phyloP scores from a whole-genome alignment of 805 yeast species.

The Candida tammaniensis region DNA sequence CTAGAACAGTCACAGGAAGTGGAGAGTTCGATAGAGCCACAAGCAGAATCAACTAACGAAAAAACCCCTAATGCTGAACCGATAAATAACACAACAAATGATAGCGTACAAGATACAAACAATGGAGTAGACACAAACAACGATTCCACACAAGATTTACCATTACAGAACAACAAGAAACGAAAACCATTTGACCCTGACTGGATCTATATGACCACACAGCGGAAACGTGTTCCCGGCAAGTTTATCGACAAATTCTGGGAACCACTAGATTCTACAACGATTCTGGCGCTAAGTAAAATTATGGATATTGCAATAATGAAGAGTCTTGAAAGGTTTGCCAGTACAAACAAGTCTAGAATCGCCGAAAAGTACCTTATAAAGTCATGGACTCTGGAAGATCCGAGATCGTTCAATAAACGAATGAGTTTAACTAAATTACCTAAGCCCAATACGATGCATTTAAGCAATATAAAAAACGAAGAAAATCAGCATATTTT shows the following conservation, averaged over 20 bases:
- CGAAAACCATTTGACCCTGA: slow-evolving; percentile 12
- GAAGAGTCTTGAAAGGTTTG: slow-evolving; percentile 23
- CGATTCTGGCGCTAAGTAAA: slow-evolving; percentile 17
- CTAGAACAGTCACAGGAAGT: background rate
- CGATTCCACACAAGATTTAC: too few relatives aligned
- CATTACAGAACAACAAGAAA: background rate
- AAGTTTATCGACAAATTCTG: slow-evolving; percentile 27
- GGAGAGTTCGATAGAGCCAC: background rate
- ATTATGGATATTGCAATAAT: slow-evolving; percentile 25
- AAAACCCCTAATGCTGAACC: too few relatives aligned
- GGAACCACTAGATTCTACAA: slow-evolving; percentile 23
- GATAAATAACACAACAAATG: too few relatives aligned
- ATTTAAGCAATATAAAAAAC: slow-evolving; percentile 10
- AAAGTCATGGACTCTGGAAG: slow-evolving; percentile 23
- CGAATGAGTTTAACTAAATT: slow-evolving; percentile 24
- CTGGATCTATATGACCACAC: slow-evolving; percentile 9
- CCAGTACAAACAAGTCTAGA: slow-evolving; percentile 13
- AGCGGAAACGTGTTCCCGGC: slow-evolving; percentile 19
- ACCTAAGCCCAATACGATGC: slow-evolving; percentile 22
- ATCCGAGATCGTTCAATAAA: slow-evolving; percentile 20
- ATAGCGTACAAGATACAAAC: too few relatives aligned
- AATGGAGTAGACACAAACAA: too few relatives aligned
- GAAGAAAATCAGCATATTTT: slow-evolving; percentile 18
- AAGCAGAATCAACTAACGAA: background rate
- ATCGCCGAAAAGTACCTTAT: slow-evolving; percentile 23